A percentile compares a stretch with the other conserved stretches of the same genome.
Evolutionary conservation across 2,329 filamentous ascomycete genomes (phyloP).

Genomic region (Colletotrichum agaves): DNA sequence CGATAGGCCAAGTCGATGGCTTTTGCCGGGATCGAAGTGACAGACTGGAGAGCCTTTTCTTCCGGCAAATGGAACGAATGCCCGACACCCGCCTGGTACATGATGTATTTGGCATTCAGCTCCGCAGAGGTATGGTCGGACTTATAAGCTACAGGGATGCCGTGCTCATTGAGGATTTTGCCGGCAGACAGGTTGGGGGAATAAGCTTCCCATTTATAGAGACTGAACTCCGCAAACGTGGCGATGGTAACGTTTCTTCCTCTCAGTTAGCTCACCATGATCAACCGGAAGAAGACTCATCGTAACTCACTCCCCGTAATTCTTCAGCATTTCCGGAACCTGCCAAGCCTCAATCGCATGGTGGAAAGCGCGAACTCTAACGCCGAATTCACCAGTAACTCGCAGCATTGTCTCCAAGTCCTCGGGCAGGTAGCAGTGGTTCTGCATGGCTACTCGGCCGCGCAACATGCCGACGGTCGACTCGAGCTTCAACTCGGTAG

Average conservation of each 20-base stretch:
- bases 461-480: conserved; percentile 53
- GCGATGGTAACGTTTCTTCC: conserved; percentile 53
- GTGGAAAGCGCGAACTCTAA: conserved; percentile 53
- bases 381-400: conserved; percentile 55
- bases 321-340: conserved; percentile 52
- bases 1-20: conserved; percentile 55
- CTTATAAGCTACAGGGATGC: conserved; percentile 55
- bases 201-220: conserved; percentile 57
- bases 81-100: conserved; percentile 53
- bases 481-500: conserved; percentile 52
- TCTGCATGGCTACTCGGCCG: conserved; percentile 53
- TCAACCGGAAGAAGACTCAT: conserved; percentile 26
- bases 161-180: conserved; percentile 52
- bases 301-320: conserved; percentile 43
- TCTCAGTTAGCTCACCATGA: conserved; percentile 19
- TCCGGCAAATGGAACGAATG: conserved; percentile 55
- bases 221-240: conserved; percentile 53
- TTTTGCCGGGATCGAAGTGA: conserved; percentile 58
- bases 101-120: conserved; percentile 54
- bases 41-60: conserved; percentile 53
- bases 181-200: conserved; percentile 52
- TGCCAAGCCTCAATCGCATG: conserved; percentile 54
- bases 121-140: conserved; percentile 50
- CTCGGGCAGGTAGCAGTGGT: conserved; percentile 57
- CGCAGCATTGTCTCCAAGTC: conserved; percentile 56